Conservation (phyloP, 2,329 filamentous ascomycete species). For the Botryosphaeria dothidea region DNA sequence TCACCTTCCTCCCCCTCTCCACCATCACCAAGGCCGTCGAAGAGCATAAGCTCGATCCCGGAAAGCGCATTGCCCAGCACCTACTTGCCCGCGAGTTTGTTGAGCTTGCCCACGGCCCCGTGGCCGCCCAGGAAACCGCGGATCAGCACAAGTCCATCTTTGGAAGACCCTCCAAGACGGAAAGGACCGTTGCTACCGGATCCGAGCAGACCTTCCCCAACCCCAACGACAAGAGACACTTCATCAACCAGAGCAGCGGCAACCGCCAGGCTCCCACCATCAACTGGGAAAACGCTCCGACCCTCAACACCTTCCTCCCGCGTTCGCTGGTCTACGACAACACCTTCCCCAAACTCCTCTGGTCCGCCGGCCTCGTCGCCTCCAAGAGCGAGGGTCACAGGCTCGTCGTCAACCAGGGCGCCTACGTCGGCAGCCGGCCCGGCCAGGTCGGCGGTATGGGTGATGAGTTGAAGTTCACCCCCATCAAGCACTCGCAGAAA, state of each 20-base stretch:
- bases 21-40: slow-evolving; percentile 69
- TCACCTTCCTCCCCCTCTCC: slow-evolving; percentile 79
- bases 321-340: slow-evolving; percentile 54
- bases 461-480: slow-evolving; percentile 60
- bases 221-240: slow-evolving; percentile 25
- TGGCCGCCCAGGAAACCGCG: slow-evolving; percentile 65
- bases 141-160: slow-evolving; percentile 54
- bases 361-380: slow-evolving; percentile 59
- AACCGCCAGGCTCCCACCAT: slow-evolving; percentile 28
- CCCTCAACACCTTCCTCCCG: slow-evolving; percentile 56
- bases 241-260: slow-evolving; percentile 31
- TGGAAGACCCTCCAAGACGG: slow-evolving; percentile 19
- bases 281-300: background rate
- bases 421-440: slow-evolving; percentile 61
- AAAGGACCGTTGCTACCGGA: background rate
- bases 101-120: slow-evolving; percentile 71
- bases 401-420: slow-evolving; percentile 56
- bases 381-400: slow-evolving; percentile 62
- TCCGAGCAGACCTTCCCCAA: background rate
- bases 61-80: slow-evolving; percentile 78
- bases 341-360: slow-evolving; percentile 61
- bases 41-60: slow-evolving; percentile 66
- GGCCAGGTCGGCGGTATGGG: slow-evolving; percentile 46
- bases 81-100: slow-evolving; percentile 79
- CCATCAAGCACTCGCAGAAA: slow-evolving; percentile 61